Percentiles rank a stretch among this genome's conserved stretches.
phyloP scores from a whole-genome alignment of 1,284 basidiomycete species.

The Rhodofomes roseus region DNA sequence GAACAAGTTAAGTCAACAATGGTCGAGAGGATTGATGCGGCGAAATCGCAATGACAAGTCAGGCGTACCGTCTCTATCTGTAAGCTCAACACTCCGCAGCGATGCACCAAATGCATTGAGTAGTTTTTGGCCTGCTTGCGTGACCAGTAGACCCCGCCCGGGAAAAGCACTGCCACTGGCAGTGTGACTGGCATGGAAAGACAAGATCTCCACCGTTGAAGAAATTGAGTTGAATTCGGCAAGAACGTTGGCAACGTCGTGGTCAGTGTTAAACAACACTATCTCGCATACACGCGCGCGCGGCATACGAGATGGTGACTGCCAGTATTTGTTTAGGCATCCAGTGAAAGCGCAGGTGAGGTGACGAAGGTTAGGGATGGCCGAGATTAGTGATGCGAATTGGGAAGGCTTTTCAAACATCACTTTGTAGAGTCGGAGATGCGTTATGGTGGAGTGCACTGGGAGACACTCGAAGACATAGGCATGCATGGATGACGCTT shows the following conservation, averaged over 20 bases:
- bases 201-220: background rate
- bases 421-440: background rate
- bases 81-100: background rate
- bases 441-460: background rate
- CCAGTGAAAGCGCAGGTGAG: background rate
- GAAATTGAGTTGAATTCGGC: background rate
- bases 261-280: background rate
- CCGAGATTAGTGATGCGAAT: background rate
- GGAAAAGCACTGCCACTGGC: too few relatives aligned
- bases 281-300: background rate
- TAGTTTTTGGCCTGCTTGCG: background rate
- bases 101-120: background rate
- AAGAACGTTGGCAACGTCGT: background rate
- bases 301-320: too few relatives aligned
- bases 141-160: background rate
- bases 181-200: background rate
- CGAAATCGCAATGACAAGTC: too few relatives aligned
- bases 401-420: background rate
- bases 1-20: too few relatives aligned
- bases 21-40: too few relatives aligned
- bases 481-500: background rate
- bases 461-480: background rate
- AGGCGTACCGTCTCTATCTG: too few relatives aligned
- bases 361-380: background rate
- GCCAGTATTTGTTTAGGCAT: too few relatives aligned